A percentile compares a stretch with the other conserved stretches of the same genome.
Conservation (phyloP, 2,329 filamentous ascomycete species). For the Hypoxylon sp. region DNA sequence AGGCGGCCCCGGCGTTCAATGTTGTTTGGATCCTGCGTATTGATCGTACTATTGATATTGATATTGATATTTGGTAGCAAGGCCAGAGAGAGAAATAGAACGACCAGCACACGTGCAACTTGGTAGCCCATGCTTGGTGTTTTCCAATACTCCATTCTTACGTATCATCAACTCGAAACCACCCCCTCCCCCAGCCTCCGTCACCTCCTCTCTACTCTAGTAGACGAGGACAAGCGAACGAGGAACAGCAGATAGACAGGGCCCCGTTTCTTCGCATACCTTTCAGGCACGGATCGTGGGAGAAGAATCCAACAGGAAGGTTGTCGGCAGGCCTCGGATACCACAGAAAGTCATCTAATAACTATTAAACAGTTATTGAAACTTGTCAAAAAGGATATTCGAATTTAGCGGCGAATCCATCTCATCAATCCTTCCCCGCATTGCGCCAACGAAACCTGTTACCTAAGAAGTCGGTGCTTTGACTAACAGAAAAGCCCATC, state of each 20-base stretch:
- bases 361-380: too few relatives aligned
- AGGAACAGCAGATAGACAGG: too few relatives aligned
- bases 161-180: slow-evolving; percentile 24
- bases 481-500: slow-evolving; percentile 57
- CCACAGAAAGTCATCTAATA: too few relatives aligned
- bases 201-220: slow-evolving; percentile 12
- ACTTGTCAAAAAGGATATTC: too few relatives aligned
- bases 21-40: slow-evolving; percentile 2
- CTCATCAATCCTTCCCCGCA: slow-evolving; percentile 52
- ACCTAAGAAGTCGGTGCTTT: slow-evolving; percentile 55
- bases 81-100: slow-evolving; percentile 11
- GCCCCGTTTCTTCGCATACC: too few relatives aligned
- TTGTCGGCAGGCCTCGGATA: too few relatives aligned
- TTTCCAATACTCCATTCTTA: slow-evolving; percentile 29
- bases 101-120: slow-evolving; percentile 28
- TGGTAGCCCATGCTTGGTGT: slow-evolving; percentile 31
- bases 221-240: too few relatives aligned
- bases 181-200: too few relatives aligned
- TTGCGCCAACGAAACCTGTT: slow-evolving; percentile 52
- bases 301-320: slow-evolving; percentile 9
- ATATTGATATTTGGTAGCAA: too few relatives aligned
- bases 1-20: slow-evolving; percentile 12
- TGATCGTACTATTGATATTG: slow-evolving; percentile 24
- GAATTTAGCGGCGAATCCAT: slow-evolving; percentile 29
- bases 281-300: too few relatives aligned